phyloP scores from a whole-genome alignment of 2,329 filamentous ascomycete species.

The Macrophomina pseudophaseolina region DNA sequence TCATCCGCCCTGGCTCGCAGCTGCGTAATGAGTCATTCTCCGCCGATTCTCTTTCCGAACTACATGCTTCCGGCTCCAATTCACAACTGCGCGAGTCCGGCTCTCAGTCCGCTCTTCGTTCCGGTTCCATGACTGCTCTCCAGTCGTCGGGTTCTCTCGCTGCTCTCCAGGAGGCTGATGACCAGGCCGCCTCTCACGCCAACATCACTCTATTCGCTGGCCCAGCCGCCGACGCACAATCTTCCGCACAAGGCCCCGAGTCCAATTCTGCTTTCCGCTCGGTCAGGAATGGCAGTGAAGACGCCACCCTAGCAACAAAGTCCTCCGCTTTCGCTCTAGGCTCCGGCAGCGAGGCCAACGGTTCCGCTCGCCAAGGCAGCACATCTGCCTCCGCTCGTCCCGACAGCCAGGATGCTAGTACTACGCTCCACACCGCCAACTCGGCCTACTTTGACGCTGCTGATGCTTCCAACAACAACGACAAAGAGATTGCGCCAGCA shows the following conservation, averaged over 20 bases:
- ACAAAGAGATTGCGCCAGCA: background rate
- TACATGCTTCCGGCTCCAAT: background rate
- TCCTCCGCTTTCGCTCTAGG: background rate
- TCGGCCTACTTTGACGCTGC: slow-evolving; percentile 1
- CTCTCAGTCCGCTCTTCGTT: slow-evolving; percentile 12
- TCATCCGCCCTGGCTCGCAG: slow-evolving; percentile 5
- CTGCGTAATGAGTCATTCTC: slow-evolving; percentile 15
- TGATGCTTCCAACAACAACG: background rate
- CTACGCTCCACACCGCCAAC: slow-evolving; percentile 8
- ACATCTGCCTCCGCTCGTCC: background rate
- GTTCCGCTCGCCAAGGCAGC: background rate
- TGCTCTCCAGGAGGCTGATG: slow-evolving; percentile 10
- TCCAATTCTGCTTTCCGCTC: background rate
- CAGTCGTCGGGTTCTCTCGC: slow-evolving; percentile 15
- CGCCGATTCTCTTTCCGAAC: slow-evolving; percentile 4
- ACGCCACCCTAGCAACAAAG: slow-evolving; percentile 1
- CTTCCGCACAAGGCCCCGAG: background rate
- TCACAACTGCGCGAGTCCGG: slow-evolving; percentile 5
- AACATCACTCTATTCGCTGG: background rate
- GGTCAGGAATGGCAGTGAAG: slow-evolving; percentile 4
- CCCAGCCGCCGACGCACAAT: background rate
- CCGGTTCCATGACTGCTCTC: background rate
- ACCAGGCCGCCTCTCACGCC: background rate
- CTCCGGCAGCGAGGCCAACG: background rate
- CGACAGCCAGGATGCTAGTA: slow-evolving; percentile 8